phyloP scores from a whole-genome alignment of 257 asterid species.

The Solanum pennellii region DNA sequence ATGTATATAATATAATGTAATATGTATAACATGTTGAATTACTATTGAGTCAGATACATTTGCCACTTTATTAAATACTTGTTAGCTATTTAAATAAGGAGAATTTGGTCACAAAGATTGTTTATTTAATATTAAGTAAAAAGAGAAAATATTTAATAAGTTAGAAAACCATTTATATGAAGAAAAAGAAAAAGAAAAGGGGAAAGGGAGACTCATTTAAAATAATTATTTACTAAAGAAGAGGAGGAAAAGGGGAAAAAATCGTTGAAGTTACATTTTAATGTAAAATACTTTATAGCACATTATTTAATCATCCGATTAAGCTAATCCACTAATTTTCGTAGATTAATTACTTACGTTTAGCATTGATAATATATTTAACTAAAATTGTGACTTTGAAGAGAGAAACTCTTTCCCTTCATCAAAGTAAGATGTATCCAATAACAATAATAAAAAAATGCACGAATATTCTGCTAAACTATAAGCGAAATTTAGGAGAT shows the following conservation, averaged over 20 bases:
- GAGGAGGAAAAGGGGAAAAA: neutral
- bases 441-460: neutral
- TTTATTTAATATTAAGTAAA: neutral
- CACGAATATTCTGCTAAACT: accelerated
- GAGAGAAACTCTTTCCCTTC: neutral
- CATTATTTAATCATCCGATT: neutral
- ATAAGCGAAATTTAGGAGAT: accelerated
- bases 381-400: neutral
- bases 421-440: neutral
- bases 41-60: neutral
- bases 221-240: neutral
- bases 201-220: neutral
- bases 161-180: neutral
- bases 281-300: neutral
- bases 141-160: neutral
- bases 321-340: neutral
- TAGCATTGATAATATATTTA: neutral
- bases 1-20: neutral
- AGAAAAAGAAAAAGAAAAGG: neutral
- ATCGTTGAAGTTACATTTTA: neutral
- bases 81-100: neutral
- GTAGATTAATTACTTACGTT: neutral
- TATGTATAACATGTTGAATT: neutral
- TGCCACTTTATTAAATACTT: neutral
- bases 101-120: neutral